These are phyloP conservation scores for Cucurbita moschata DNA, from an alignment of 306 rosid species.

Conservation along the genomic window DNA sequence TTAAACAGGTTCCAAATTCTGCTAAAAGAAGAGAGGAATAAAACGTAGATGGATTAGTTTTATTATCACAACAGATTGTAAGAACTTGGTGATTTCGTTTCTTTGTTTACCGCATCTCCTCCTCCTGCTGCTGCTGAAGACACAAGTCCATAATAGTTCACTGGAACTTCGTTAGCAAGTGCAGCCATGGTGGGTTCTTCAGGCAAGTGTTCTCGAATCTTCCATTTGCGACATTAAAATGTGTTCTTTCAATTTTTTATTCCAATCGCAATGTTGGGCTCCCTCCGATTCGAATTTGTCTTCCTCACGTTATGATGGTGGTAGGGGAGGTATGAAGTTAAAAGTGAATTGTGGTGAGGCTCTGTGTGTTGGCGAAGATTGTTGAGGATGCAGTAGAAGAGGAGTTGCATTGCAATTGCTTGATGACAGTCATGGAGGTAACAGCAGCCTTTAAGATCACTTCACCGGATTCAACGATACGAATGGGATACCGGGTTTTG, in stretches of 20 bases:
- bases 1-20: neutral
- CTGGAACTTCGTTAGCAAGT: slow-evolving; percentile 35
- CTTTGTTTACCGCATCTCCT: too few species aligned
- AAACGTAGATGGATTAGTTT: neutral
- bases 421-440: slow-evolving; percentile 7
- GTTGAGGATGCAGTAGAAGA: slow-evolving; percentile 47
- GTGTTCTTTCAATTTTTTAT: slow-evolving; percentile 40
- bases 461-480: too few species aligned
- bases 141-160: slow-evolving; percentile 14
- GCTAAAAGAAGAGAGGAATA: too few species aligned
- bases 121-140: slow-evolving; percentile 4
- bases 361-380: slow-evolving; percentile 62
- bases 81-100: neutral
- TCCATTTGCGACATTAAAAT: slow-evolving; percentile 59
- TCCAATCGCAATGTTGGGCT: too few species aligned
- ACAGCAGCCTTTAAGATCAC: too few species aligned
- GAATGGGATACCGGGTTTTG: too few species aligned
- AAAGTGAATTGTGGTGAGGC: too few species aligned
- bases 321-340: too few species aligned
- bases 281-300: too few species aligned
- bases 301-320: too few species aligned
- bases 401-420: slow-evolving; percentile 52
- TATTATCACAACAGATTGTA: neutral
- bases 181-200: slow-evolving; percentile 51
- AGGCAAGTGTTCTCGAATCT: slow-evolving; percentile 50